Evolutionary conservation across 495 filamentous ascomycete species (phyloP).

Genomic region (Penicillium antarcticum): DNA sequence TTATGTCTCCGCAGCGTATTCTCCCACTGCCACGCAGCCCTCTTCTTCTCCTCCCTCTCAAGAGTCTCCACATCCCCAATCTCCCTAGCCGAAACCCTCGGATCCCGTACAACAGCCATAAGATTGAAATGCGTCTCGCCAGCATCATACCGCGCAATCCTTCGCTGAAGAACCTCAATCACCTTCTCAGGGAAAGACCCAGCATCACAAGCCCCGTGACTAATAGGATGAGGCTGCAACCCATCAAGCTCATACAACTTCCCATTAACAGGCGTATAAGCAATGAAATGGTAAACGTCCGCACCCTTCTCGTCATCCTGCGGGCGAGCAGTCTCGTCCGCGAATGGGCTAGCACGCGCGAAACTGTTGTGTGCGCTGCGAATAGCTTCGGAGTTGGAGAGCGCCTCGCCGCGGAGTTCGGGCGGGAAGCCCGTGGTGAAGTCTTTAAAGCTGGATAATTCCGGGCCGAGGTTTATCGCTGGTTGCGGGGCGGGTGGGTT

Average conservation of each 20-base stretch:
- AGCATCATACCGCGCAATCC: conserved; percentile 81
- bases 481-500: conserved; percentile 14
- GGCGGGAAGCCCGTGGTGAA: conserved; percentile 87
- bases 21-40: conserved; percentile 89
- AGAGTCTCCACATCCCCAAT: conserved; percentile 79
- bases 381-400: conserved; percentile 74
- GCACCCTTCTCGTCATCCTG: conserved; percentile 51
- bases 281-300: conserved; percentile 97
- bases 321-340: conserved; percentile 74
- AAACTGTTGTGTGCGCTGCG: conserved; percentile 93
- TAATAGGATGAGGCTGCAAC: conserved; percentile 86
- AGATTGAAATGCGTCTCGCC: conserved; percentile 94
- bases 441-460: conserved; percentile 77
- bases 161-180: conserved; percentile 78
- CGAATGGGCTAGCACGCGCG: conserved; percentile 81
- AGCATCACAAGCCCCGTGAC: conserved; percentile 69
- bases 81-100: conserved; percentile 69
- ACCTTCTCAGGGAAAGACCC: conserved; percentile 77
- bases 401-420: conserved; percentile 67
- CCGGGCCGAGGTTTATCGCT: conserved; percentile 47
- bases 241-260: conserved; percentile 93
- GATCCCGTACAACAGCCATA: conserved; percentile 84
- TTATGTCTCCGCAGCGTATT: conserved; percentile 91
- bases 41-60: conserved; percentile 77
- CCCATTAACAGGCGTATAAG: conserved; percentile 79